These are phyloP conservation scores for Pouteria campechiana DNA, from an alignment of 179 eudicot genomes.

Conservation along the genomic window DNA sequence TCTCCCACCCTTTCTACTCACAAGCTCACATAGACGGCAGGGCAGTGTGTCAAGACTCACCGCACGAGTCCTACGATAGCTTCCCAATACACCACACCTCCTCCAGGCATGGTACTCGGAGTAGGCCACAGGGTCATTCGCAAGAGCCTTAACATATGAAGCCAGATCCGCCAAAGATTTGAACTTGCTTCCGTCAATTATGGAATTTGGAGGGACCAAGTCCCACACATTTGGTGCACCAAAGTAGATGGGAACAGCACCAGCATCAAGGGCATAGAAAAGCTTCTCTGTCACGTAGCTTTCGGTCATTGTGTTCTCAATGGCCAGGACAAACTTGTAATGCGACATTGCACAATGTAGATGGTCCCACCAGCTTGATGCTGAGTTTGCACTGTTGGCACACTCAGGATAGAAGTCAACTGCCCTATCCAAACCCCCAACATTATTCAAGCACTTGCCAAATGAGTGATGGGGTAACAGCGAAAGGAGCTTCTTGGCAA, in stretches of 20 bases:
- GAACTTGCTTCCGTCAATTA: slow-evolving; percentile 77
- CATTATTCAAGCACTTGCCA: slow-evolving; percentile 95
- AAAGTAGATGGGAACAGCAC: slow-evolving; percentile 86
- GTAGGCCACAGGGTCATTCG: slow-evolving; percentile 74
- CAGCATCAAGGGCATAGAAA: slow-evolving; percentile 82
- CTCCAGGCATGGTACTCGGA: slow-evolving; percentile 99
- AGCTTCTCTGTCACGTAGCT: slow-evolving; percentile 95
- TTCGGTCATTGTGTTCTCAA: slow-evolving; percentile 86
- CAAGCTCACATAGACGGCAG: slow-evolving; percentile 72
- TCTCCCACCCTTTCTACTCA: slow-evolving; percentile 76
- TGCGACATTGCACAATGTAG: slow-evolving; percentile 95
- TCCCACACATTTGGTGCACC: slow-evolving; percentile 96
- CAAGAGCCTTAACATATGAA: slow-evolving; percentile 58
- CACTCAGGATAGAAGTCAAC: slow-evolving; percentile 81
- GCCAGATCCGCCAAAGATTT: slow-evolving; percentile 65
- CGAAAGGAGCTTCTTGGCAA: slow-evolving; percentile 52
- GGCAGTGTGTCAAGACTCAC: slow-evolving; percentile 80
- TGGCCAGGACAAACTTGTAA: slow-evolving; percentile 90
- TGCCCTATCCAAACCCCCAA: slow-evolving; percentile 82
- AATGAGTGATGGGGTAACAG: slow-evolving; percentile 81
- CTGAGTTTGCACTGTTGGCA: slow-evolving; percentile 24
- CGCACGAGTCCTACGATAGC: slow-evolving; percentile 57
- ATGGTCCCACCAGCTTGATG: slow-evolving; percentile 98
- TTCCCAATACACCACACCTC: slow-evolving; percentile 80
- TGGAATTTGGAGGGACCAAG: slow-evolving; percentile 87